Evolutionary conservation across 2,329 filamentous ascomycete genomes (phyloP), one percentile per base, ranked within the genome.

Genomic region (Alternaria metachromatica): DNA sequence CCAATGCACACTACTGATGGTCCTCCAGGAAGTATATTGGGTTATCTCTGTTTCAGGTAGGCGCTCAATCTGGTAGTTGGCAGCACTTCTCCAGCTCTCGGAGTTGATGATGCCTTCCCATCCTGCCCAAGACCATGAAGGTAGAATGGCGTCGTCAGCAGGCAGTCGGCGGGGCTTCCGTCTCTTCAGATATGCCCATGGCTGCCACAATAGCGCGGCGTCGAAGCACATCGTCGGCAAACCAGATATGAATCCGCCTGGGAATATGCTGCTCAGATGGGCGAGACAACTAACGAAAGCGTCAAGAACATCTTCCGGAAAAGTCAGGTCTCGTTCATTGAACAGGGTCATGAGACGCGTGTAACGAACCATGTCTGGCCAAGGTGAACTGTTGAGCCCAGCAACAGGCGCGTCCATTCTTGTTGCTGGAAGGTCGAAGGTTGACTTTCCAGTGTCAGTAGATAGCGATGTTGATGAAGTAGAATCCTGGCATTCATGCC

Each of bases 201-300:
- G 66, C 30, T 69, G 63, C 72, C 68, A 75, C 1, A 69, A 51
- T 2, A 75, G 60, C 2, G 69, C 65, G 8, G 64, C 60, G 21
- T 74, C 68, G 33, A 75, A 73, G 45, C 58, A 68, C 49, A 72
- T 61, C 28, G 55, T 53, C 3, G 72, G 72, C 6, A 74, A 26
- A 6, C 72, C 68, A 5, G 55, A 70, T 15, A 74, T 58, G 18
- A 74, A 70, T 3, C 70, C 63, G 20, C 58, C 62, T 1, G 41
- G 44, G 33, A 72, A 69, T 5, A 58, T 18, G 6, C 49, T 55
- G 11, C 62, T 58, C 2, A 74, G 25, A 18, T 63, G 61, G 3
- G 60, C 58, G 3, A 69, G 21, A 18, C 68, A 43, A 20, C 65
- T 69, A 2, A 57, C 44, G 30, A 74, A 75, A 12, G 72, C 72